Evolutionary conservation across 78 protist genomes (phyloP), one percentile per base, ranked within the genome.

Genomic region (Thecamonas trahens): DNA sequence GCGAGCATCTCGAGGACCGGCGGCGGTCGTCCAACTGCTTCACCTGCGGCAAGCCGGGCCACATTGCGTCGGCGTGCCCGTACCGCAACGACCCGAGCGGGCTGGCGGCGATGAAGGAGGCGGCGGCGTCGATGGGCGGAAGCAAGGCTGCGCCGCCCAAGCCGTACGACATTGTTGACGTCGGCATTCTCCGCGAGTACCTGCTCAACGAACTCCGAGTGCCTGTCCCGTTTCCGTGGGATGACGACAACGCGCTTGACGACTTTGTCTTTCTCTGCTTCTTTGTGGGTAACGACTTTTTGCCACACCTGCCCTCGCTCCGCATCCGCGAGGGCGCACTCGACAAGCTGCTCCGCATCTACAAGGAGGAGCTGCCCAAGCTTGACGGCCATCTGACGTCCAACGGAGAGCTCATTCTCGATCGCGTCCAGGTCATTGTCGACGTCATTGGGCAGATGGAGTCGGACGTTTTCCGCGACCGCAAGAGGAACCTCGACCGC

Each of bases 251-350:
- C 0, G 24, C 87, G 26, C 52, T 96, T 18, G 99, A 96, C 67
- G 99, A 96, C 69, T 95, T 84, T 50, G 80, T 96, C 59, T 88
- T 95, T 40, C 39, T 96, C 6, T 95, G 98, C 87, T 91, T 90
- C 82, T 87, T 96, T 38, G 91, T 85, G 6, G 99, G 99, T 11
- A 97, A 97, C 76, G 99, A 97, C 72, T 97, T 97, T 74, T 75
- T 96, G 24, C 99, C 99, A 9, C 97, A 89, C 75, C 32, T 94
- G n/a, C 98, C 99, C 7, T 55, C 87, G 26, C 67, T 96, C 35
- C 93, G 91, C 31, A 96, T 96, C 67, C 67, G 64, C 29, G 85
- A 77, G n/a, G 96, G 96, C 37, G 93, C 94, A 15, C 53, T 95
- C 38, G 95, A 86, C 64, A 59, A 67, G 26, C 63, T 95, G 17